Base-by-base conservation (phyloP, 768 basidiomycete species). In the Ephemerocybe angulata region DNA sequence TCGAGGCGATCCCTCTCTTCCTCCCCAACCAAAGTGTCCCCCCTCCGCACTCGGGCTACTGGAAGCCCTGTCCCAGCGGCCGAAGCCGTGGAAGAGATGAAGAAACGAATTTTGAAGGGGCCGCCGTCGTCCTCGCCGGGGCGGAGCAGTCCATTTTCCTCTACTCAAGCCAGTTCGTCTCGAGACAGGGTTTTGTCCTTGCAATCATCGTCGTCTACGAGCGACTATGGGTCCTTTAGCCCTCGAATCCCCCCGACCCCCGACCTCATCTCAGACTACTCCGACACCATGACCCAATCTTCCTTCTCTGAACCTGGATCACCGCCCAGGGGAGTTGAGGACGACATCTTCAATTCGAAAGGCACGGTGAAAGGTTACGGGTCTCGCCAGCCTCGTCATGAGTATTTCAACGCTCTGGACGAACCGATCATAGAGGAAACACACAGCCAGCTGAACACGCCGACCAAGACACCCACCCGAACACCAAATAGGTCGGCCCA, bases 1-100 rank as follows among this genome's bases (percentile, higher is more conserved):
- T 44, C 42, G 21, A 19, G 21, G 21, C 22, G 21, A 19, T 6
- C 19, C 8, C 27, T 25, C 15, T 63, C 67, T 38, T 53, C 54
- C 53, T 57, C 66, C 38, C 55, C 55, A 40, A 58, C 57, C 37
- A 56, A 56, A 50, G 58, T 59, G 5, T 70, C 62, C 27, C 67
- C 69, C 31, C 33, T 63, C 13, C 63, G 63, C 24, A 58, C 59
- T 30, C 68, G 66, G 37, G 53, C 51, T 0, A 59, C 65, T 8
- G 63, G 62, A 30, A 74, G 66, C 57, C 68, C 74, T 29, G 62
- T 62, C 21, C 72, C 76, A 6, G 77, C 78, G 5, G 63, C 70
- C 25, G 80, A 82, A 22, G 81, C 82, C 2, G 72, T 85, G 43
- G 79, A 85, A 63, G 80, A 84, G 60, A 83, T 86, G 81, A 87